Conservation (phyloP, 192 early-diverging fungal species). For the Podila verticillata region DNA sequence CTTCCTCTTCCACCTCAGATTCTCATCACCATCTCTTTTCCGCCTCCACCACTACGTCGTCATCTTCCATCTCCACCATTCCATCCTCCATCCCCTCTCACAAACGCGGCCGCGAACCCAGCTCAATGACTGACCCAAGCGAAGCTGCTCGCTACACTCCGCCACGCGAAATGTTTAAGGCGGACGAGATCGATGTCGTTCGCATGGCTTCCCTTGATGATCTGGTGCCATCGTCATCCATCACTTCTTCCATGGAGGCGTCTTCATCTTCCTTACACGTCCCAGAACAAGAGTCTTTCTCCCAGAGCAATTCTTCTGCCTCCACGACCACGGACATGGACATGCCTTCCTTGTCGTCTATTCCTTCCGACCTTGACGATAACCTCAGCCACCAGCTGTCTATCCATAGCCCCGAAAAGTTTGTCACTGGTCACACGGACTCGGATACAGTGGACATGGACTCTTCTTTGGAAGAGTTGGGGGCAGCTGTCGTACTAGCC, state of each 20-base stretch:
- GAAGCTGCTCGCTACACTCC: constrained; percentile 48
- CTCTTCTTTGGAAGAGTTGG: not conserved
- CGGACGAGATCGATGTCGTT: not conserved
- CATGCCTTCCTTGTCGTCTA: not conserved
- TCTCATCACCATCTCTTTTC: not conserved
- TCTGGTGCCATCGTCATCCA: not conserved
- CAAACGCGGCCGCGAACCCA: constrained; percentile 45
- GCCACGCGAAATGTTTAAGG: constrained; percentile 43
- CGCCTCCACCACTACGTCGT: not conserved
- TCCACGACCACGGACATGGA: not conserved
- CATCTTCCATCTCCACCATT: not conserved
- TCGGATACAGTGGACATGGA: not conserved
- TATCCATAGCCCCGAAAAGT: constrained; percentile 38
- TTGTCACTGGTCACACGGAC: not conserved
- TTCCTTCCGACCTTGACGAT: constrained; percentile 19
- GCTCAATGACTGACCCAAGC: constrained; percentile 43
- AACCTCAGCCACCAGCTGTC: constrained; percentile 37
- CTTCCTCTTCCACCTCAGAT: not conserved
- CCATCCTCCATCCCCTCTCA: constrained; percentile 14
- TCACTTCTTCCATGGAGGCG: not conserved
- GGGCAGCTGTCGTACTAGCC: not conserved
- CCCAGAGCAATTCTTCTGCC: not conserved
- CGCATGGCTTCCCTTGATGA: constrained; percentile 1
- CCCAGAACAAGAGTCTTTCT: not conserved
- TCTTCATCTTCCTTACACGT: not conserved